Percentiles rank a stretch among this genome's conserved stretches.
phyloP scores from a whole-genome alignment of 148 eudicot species.

The Cornus florida region DNA sequence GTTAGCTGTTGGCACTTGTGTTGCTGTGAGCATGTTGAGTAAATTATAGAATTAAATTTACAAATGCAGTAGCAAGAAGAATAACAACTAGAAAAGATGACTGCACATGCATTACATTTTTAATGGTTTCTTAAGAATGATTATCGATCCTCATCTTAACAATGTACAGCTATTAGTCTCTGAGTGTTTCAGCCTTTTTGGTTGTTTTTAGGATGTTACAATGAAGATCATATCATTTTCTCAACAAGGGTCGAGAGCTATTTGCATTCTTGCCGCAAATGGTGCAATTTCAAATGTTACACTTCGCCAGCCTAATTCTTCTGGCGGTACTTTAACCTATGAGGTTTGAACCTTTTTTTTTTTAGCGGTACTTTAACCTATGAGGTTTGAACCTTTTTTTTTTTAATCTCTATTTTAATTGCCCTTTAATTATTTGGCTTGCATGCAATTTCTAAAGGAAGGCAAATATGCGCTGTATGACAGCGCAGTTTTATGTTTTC shows the following conservation, averaged over 20 bases:
- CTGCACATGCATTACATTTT: not conserved
- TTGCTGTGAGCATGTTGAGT: not conserved
- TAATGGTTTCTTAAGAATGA: not conserved
- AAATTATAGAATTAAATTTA: not conserved
- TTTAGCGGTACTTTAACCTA: conserved; percentile 87
- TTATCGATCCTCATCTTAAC: not conserved
- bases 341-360: conserved; percentile 50
- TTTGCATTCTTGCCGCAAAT: conserved; percentile 80
- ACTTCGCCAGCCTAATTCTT: conserved; percentile 79
- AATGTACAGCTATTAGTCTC: not conserved
- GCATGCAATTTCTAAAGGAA: too few species aligned
- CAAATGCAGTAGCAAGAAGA: not conserved
- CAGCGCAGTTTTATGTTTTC: too few species aligned
- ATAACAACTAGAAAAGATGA: not conserved
- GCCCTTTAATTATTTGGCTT: too few species aligned
- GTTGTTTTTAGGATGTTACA: conserved; percentile 60
- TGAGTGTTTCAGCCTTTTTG: conserved; percentile 1
- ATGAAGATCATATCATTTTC: conserved; percentile 89
- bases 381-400: conserved; percentile 51
- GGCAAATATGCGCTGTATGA: too few species aligned
- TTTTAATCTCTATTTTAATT: too few species aligned
- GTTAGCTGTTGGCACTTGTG: not conserved
- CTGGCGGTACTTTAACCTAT: conserved; percentile 90
- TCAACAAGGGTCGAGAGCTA: conserved; percentile 85
- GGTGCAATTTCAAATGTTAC: conserved; percentile 92